Base-by-base conservation (phyloP, 2,329 filamentous ascomycete species). In the Penicillium sp. region DNA sequence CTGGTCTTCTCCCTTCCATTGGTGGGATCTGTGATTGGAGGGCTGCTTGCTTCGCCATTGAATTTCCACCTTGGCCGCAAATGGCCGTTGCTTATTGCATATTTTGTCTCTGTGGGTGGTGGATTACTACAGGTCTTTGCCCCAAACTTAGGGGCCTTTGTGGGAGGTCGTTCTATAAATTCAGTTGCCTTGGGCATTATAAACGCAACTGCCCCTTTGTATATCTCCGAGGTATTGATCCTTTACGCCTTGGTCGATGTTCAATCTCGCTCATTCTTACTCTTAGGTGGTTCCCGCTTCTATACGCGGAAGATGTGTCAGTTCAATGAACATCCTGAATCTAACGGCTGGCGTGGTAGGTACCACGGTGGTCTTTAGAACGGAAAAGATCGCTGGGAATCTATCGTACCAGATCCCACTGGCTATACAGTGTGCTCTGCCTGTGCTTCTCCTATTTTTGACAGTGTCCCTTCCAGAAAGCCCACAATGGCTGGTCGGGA, bases 91-190 rank as follows among this genome's bases (percentile, higher is more conserved):
- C 50, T 76, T 7, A 54, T 60, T 4, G 69, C 72, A 27, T 76
- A 75, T 59, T 13, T 68, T 3, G 53, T 73, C 38, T 73, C 70
- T 7, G 51, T 74, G 6, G 70, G 70, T 7, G 73, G 74, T 8
- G 69, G 68, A 2, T 62, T 75, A 31, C 60, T 75, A 5, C 73
- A 75, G 53, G 65, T 74, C n/a, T 74, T 75, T 57, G 68, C 73
- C 0, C 72, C 69, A 2, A 73, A 69, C 37, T 50, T 75, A 21
- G 72, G 64, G 8, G 67, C 69, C 2, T 73, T 75, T 41, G 71
- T 75, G 21, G 63, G 63, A 17, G 73, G 73, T 5, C 67, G 73
- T 9, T 71, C 69, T 23, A 62, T 71, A 50, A 74, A 73, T 59
- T 67, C 62, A 6, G 56, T 71, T 53, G 67, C 70, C 6, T 68